These are phyloP conservation scores for Tetraselmis striata DNA, from an alignment of 139 green algal genomes.

Conservation along the genomic window DNA sequence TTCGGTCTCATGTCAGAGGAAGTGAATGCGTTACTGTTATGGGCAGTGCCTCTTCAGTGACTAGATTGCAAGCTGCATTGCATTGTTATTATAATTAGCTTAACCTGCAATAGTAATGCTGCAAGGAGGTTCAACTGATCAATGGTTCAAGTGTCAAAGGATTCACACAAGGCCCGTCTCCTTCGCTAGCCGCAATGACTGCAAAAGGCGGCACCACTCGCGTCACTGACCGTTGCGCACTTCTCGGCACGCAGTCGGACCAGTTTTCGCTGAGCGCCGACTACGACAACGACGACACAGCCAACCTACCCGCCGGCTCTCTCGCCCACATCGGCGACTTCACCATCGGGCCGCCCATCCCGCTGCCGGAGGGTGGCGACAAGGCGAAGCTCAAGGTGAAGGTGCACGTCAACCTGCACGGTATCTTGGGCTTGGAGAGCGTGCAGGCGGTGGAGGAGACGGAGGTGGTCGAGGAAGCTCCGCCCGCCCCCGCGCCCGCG, in stretches of 20 bases:
- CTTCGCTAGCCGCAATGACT: too few relatives aligned
- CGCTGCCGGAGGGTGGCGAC: conserved; percentile 25
- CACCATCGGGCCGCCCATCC: conserved; percentile 36
- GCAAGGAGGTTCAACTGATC: too few relatives aligned
- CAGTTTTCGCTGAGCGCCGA: conserved; percentile 63
- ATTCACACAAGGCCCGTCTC: too few relatives aligned
- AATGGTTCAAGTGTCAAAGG: too few relatives aligned
- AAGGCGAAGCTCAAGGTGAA: conserved; percentile 86
- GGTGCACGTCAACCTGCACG: conserved; percentile 85
- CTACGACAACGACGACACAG: conserved; percentile 54
- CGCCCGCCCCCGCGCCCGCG: conserved; percentile 8
- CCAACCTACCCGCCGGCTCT: conserved; percentile 40
- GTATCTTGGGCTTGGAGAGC: conserved; percentile 70
- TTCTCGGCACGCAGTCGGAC: conserved; percentile 19
- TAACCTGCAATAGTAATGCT: too few relatives aligned
- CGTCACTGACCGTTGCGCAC: too few relatives aligned
- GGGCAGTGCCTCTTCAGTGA: too few relatives aligned
- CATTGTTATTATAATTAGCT: too few relatives aligned
- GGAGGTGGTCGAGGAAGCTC: conserved; percentile 61
- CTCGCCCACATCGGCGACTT: conserved; percentile 40
- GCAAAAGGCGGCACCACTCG: too few relatives aligned
- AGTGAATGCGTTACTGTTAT: too few relatives aligned
- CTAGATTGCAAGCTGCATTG: too few relatives aligned
- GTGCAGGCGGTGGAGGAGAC: conserved; percentile 76
- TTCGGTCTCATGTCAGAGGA: too few relatives aligned